A percentile compares a stretch with the other conserved stretches of the same genome.
These are phyloP conservation scores for Mycena haematopus DNA, from an alignment of 768 basidiomycete genomes.

Conservation along the genomic window DNA sequence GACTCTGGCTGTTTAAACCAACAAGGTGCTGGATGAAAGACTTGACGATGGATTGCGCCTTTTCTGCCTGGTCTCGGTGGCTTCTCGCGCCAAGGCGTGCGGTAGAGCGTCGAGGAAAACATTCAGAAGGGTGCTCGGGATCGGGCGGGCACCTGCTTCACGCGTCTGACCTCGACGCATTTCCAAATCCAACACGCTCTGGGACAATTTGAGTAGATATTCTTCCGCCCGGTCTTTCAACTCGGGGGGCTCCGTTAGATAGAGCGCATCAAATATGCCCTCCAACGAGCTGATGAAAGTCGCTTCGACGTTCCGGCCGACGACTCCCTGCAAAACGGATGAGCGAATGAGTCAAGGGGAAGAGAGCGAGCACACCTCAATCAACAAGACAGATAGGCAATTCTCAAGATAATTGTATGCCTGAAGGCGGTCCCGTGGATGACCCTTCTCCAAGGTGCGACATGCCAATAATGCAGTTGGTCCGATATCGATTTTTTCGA, in stretches of 20 bases:
- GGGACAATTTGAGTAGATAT: conserved; percentile 73
- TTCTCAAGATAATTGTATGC: conserved; percentile 77
- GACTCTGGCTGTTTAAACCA: conserved; percentile 52
- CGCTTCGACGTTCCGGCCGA: conserved; percentile 74
- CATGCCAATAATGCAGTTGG: conserved; percentile 71
- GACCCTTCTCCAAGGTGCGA: conserved; percentile 60
- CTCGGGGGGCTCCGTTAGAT: conserved; percentile 58
- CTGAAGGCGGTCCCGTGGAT: conserved; percentile 57
- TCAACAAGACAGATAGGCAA: conserved; percentile 71
- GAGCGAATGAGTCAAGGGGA: neutral
- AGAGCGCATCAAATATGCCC: conserved; percentile 79
- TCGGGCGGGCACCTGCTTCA: conserved; percentile 57
- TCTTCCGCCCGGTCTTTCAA: conserved; percentile 70
- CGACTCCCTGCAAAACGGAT: conserved; percentile 59
- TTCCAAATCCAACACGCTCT: conserved; percentile 77
- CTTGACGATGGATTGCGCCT: conserved; percentile 65
- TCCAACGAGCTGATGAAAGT: conserved; percentile 74
- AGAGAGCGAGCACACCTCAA: conserved; percentile 62
- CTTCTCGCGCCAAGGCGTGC: conserved; percentile 73
- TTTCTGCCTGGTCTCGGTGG: conserved; percentile 63
- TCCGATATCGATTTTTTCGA: conserved; percentile 68
- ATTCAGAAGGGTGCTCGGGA: conserved; percentile 63
- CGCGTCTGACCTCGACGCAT: conserved; percentile 64
- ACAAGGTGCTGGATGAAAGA: conserved; percentile 73
- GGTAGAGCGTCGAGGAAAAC: conserved; percentile 85